A percentile compares a stretch with the other conserved stretches of the same genome.
Evolutionary conservation across 352 stramenopile species (phyloP).

Genomic region (Pythium phragmiticola): DNA sequence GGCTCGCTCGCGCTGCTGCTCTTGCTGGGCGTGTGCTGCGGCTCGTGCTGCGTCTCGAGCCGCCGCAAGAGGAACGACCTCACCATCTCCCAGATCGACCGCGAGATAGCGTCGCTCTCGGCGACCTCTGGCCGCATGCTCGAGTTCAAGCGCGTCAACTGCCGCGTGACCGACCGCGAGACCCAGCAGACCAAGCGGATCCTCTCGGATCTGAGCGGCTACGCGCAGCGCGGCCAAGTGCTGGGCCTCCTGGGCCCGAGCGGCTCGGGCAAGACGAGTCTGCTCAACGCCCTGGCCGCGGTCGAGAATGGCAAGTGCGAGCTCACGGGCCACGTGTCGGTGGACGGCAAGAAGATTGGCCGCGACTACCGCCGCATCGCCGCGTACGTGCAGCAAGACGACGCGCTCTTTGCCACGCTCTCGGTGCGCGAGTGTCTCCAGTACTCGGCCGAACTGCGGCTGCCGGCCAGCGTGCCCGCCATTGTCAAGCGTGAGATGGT

Average conservation of each 20-base stretch:
- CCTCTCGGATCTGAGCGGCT: conserved; percentile 58
- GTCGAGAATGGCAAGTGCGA: conserved; percentile 63
- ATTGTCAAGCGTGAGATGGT: conserved; percentile 67
- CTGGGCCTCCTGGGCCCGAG: conserved; percentile 72
- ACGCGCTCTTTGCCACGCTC: conserved; percentile 76
- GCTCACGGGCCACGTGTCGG: conserved; percentile 52
- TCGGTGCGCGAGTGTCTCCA: conserved; percentile 83
- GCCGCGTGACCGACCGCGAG: conserved; percentile 27
- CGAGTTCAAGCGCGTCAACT: conserved; percentile 61
- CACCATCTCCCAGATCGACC: conserved; percentile 31
- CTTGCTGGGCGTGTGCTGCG: conserved; percentile 35
- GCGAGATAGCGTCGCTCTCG: conserved; percentile 46
- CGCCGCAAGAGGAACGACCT: conserved; percentile 26
- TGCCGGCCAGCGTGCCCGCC: conserved; percentile 49
- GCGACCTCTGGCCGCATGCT: conserved; percentile 42
- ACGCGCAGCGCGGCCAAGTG: conserved; percentile 54
- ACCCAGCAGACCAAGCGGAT: conserved; percentile 36
- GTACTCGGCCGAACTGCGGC: conserved; percentile 79
- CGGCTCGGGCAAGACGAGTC: conserved; percentile 81
- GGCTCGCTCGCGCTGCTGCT: conserved; percentile 29
- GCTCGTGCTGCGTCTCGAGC: conserved; percentile 38
- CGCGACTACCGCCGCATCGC: conserved; percentile 71
- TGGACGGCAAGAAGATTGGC: conserved; percentile 58
- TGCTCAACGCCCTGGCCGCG: conserved; percentile 73
- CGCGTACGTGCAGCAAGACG: conserved; percentile 89